Percentiles rank a stretch among this genome's conserved stretches.
Conservation (phyloP, 2,329 filamentous ascomycete genomes). For the Colletotrichum caudatum region DNA sequence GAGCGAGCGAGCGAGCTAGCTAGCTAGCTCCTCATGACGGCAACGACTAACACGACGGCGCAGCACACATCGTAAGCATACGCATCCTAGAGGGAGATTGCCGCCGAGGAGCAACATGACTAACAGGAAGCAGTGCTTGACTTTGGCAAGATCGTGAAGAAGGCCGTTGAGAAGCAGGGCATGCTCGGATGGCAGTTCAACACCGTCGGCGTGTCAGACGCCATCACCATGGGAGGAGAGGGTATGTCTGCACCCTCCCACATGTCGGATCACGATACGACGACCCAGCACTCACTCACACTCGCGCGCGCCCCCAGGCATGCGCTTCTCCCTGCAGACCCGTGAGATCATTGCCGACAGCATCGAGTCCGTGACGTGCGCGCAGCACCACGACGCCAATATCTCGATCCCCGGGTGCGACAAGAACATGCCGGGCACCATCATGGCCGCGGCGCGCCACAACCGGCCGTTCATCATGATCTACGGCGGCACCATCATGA, state of each 20-base stretch:
- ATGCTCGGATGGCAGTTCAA: constrained; percentile 98
- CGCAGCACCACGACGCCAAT: constrained; percentile 92
- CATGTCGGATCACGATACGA: not conserved
- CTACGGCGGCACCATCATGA: constrained; percentile 91
- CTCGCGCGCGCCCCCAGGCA: constrained; percentile 67
- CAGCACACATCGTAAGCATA: constrained; percentile 57
- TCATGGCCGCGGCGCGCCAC: constrained; percentile 91
- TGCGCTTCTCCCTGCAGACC: constrained; percentile 92
- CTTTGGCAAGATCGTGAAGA: constrained; percentile 88
- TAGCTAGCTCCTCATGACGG: not conserved
- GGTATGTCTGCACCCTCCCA: constrained; percentile 60
- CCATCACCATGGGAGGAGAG: constrained; percentile 95
- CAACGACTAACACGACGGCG: constrained; percentile 18
- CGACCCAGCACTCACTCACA: not conserved
- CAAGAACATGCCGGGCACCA: constrained; percentile 96
- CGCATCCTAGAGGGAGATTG: not conserved
- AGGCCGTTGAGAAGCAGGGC: constrained; percentile 79
- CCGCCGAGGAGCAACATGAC: not conserved
- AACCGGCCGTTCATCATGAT: constrained; percentile 96
- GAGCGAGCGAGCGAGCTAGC: no score
- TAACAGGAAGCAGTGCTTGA: constrained; percentile 73
- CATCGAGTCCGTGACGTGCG: constrained; percentile 92
- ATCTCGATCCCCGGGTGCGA: constrained; percentile 95
- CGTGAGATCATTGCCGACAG: constrained; percentile 94
- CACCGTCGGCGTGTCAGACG: constrained; percentile 88